These are phyloP conservation scores for Fusarium tricinctum DNA, from an alignment of 2,329 filamentous ascomycete genomes.

Conservation along the genomic window DNA sequence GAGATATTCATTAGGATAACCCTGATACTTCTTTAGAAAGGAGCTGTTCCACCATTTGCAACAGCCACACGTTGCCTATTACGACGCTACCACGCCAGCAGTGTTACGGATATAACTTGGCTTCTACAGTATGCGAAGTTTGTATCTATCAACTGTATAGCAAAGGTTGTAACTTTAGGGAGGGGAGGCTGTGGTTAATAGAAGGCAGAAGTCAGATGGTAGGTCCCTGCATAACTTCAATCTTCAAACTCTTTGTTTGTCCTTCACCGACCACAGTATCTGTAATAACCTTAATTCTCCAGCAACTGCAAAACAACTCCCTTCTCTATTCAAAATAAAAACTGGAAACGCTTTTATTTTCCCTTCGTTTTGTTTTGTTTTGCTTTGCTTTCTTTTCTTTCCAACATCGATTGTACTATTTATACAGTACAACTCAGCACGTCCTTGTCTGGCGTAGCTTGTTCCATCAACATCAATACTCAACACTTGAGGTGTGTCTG, in stretches of 20 bases:
- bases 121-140: conserved; percentile 40
- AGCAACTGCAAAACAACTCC: neutral
- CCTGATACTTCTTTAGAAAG: conserved; percentile 3
- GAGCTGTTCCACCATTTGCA: conserved; percentile 30
- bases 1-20: conserved; percentile 10
- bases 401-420: neutral
- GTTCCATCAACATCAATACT: conserved; percentile 35
- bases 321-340: neutral
- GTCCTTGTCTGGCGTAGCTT: conserved; percentile 19
- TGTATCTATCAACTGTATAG: conserved; percentile 4
- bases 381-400: neutral
- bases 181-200: conserved; percentile 3
- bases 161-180: neutral
- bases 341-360: neutral
- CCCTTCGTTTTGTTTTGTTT: neutral
- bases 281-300: neutral
- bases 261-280: neutral
- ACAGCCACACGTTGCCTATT: conserved; percentile 33
- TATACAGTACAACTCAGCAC: conserved; percentile 24
- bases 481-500: conserved; percentile 21
- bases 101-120: conserved; percentile 34
- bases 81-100: conserved; percentile 28
- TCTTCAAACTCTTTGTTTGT: conserved; percentile 18
- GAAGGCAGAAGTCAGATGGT: neutral
- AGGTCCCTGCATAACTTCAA: conserved; percentile 29